Evolutionary conservation across 345 rosid genomes (phyloP).

Genomic region (Raphanus sativus): DNA sequence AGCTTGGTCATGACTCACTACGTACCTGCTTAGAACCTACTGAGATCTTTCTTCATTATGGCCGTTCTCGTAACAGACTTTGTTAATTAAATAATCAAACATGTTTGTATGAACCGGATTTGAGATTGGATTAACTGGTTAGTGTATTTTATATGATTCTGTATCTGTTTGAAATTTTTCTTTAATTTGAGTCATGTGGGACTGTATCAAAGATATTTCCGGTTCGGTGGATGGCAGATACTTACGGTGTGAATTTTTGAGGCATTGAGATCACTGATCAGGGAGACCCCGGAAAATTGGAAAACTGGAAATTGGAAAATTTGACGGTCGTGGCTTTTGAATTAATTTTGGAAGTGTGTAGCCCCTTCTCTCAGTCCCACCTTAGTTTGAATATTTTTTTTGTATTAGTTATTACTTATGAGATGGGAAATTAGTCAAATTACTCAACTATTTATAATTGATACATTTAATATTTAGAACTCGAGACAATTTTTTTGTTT

Average conservation of each 20-base stretch:
- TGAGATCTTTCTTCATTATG: conserved; percentile 66
- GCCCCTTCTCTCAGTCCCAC: too few relatives aligned
- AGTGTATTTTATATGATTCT: conserved; percentile 13
- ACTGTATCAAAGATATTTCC: neutral
- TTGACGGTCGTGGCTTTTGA: too few relatives aligned
- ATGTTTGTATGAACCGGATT: conserved; percentile 30
- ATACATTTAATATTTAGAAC: too few relatives aligned
- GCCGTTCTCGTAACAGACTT: conserved; percentile 36
- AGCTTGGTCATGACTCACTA: conserved; percentile 81
- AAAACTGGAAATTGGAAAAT: too few relatives aligned
- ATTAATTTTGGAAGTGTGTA: too few relatives aligned
- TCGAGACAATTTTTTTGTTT: too few relatives aligned
- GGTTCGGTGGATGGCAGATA: too few relatives aligned
- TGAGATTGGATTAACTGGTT: neutral
- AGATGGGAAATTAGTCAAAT: too few relatives aligned
- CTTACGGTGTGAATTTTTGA: neutral
- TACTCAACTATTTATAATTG: too few relatives aligned
- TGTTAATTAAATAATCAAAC: conserved; percentile 20
- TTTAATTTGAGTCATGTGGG: neutral
- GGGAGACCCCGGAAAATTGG: neutral
- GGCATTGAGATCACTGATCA: neutral
- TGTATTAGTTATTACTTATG: too few relatives aligned
- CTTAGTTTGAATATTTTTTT: too few relatives aligned
- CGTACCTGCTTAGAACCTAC: conserved; percentile 78
- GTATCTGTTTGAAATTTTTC: neutral